These are phyloP conservation scores for Colletotrichum sp. DNA, from an alignment of 2,329 filamentous ascomycete genomes.

Conservation along the genomic window DNA sequence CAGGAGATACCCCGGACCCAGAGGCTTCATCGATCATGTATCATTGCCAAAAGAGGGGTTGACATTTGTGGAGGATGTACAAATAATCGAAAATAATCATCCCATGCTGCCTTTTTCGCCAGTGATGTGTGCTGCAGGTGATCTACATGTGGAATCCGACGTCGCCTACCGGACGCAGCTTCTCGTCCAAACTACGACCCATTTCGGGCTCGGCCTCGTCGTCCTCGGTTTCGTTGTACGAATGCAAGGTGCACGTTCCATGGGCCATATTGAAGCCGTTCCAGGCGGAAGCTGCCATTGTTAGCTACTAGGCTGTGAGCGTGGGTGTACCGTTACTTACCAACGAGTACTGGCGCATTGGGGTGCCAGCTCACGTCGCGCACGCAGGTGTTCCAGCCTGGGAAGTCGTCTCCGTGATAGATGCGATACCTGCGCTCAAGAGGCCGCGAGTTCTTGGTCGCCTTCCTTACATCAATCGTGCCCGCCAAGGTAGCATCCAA, in stretches of 20 bases:
- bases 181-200: conserved; percentile 66
- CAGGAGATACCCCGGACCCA: conserved; percentile 18
- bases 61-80: conserved; percentile 15
- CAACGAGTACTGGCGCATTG: conserved; percentile 77
- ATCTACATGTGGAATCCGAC: neutral
- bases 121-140: neutral
- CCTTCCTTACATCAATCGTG: conserved; percentile 77
- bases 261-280: conserved; percentile 77
- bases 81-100: conserved; percentile 20
- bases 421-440: conserved; percentile 58
- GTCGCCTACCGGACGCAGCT: conserved; percentile 47
- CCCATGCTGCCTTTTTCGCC: neutral
- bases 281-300: conserved; percentile 73
- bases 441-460: conserved; percentile 69
- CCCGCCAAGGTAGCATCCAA: conserved; percentile 85
- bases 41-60: conserved; percentile 21
- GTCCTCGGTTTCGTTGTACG: conserved; percentile 72
- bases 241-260: conserved; percentile 80
- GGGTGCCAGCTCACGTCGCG: conserved; percentile 93
- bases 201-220: conserved; percentile 69
- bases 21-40: conserved; percentile 20
- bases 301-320: neutral
- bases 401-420: conserved; percentile 62
- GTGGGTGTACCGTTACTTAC: conserved; percentile 42
- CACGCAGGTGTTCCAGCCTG: conserved; percentile 77